Evolutionary conservation across 345 rosid genomes (phyloP), one percentile per base, ranked within the genome.

Genomic region (Conringia planisiliqua): DNA sequence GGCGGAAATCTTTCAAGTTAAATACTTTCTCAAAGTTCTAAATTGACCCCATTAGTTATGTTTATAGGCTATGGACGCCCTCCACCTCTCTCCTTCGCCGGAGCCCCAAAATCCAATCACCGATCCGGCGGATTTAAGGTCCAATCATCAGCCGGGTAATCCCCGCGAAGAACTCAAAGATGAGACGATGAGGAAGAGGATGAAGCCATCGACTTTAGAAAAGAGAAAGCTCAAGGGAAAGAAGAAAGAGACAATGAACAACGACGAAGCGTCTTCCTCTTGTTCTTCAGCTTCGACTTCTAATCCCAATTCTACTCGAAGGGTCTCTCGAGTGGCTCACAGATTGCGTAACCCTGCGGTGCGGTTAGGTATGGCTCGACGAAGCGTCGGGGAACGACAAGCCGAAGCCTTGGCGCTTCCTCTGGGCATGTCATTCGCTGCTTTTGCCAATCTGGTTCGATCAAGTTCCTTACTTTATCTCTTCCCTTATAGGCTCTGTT

Each of bases 351-450:
- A 36, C 60, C 78, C 83, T 14, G 62, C 73, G 67, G 70, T 85
- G 51, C 82, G 56, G 17, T 42, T 72, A 65, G 85, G 81, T 74
- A 72, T 70, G n/a, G 62, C 70, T 66, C 85, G 82, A 59, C 67
- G 79, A 60, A 67, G 52, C 66, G 60, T 76, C 12, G 79, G 61
- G 1, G 82, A 73, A 1, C 74, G 78, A 42, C 82, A 80, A 18
- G 75, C 88, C 66, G 98, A 87, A 71, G 89, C 90, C 24, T 76
- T 87, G 66, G 98, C 96, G 3, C 86, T 88, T 38, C 91, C 91
- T 79, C 90, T 95, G 4, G 99, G 99, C 39, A 90, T 95, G 96
- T 92, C 98, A 10, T 83, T 95, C 60, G 99, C 97, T 0, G 98
- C 90, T 26, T 86, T 95, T 66, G 85, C 91, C 57, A 85, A 90